phyloP scores from a whole-genome alignment of 164 flowering plant species.

The Piper longum region DNA sequence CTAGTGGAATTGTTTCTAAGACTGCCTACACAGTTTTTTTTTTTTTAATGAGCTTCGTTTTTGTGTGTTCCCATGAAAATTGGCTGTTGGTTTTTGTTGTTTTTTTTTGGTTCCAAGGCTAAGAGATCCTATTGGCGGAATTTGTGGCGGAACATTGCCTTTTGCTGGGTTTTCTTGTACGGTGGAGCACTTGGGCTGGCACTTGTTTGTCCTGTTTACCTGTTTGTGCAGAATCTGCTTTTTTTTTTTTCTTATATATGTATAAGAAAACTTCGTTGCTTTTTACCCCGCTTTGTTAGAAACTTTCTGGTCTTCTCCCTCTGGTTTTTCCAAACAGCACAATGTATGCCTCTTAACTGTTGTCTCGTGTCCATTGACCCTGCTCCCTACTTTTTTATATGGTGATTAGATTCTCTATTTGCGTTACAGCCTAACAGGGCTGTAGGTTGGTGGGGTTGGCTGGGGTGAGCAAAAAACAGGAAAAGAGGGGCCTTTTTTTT shows the following conservation, averaged over 20 bases:
- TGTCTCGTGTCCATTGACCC: slow-evolving; percentile 5
- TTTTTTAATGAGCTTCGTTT: too few species aligned
- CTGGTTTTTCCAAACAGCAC: neutral
- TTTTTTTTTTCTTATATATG: neutral
- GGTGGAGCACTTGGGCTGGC: slow-evolving; percentile 17
- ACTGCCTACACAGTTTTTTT: too few species aligned
- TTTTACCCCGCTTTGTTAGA: slow-evolving; percentile 1
- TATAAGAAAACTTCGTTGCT: neutral
- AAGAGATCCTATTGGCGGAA: neutral
- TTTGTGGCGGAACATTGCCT: slow-evolving; percentile 10
- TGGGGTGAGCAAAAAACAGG: slow-evolving; percentile 2
- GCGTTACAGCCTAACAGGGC: slow-evolving; percentile 8
- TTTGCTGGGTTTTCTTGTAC: slow-evolving; percentile 19
- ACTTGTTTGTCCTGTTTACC: slow-evolving; percentile 18
- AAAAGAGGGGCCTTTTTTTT: slow-evolving; percentile 21
- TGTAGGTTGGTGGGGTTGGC: slow-evolving; percentile 4
- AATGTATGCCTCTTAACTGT: neutral
- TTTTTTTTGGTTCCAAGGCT: too few species aligned
- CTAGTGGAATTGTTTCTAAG: too few species aligned
- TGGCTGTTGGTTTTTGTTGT: too few species aligned
- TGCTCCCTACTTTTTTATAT: neutral
- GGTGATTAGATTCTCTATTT: too few species aligned
- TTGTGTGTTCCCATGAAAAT: too few species aligned
- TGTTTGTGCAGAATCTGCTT: slow-evolving; percentile 8
- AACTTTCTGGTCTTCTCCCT: neutral